A percentile compares a stretch with the other conserved stretches of the same genome.
These are phyloP conservation scores for Naganishia albida DNA, from an alignment of 1,284 basidiomycete genomes.

Conservation along the genomic window DNA sequence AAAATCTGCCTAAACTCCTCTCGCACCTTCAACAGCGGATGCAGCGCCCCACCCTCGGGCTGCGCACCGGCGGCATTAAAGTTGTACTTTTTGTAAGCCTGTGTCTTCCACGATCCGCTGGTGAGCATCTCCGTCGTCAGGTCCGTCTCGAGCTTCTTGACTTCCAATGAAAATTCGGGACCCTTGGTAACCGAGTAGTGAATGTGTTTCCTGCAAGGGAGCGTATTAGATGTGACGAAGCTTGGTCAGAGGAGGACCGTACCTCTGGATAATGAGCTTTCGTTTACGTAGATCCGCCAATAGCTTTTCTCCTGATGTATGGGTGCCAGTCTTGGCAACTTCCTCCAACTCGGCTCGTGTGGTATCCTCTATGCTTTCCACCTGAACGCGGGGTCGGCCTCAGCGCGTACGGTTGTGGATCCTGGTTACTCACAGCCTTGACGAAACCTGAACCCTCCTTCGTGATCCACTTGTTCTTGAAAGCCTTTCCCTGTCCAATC, in stretches of 20 bases:
- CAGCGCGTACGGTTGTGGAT: not conserved
- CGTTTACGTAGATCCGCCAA: conserved; percentile 87
- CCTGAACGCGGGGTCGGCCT: conserved; percentile 11
- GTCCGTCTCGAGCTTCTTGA: conserved; percentile 97
- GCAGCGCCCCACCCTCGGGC: conserved; percentile 85
- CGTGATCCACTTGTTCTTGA: conserved; percentile 95
- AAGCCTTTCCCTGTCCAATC: conserved; percentile 87
- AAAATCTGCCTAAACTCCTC: conserved; percentile 99
- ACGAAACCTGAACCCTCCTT: conserved; percentile 89
- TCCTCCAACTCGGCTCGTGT: conserved; percentile 62
- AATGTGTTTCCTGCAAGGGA: conserved; percentile 75
- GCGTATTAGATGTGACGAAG: not conserved
- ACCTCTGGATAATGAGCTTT: conserved; percentile 66
- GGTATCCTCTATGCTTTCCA: conserved; percentile 31
- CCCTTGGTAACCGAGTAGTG: conserved; percentile 93
- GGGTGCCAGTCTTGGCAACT: conserved; percentile 70
- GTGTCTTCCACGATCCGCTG: conserved; percentile 87
- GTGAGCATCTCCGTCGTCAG: conserved; percentile 71
- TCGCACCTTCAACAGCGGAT: conserved; percentile 94
- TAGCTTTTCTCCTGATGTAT: conserved; percentile 72
- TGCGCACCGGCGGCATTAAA: conserved; percentile 94
- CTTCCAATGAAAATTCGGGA: conserved; percentile 81
- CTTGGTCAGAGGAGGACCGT: conserved; percentile 20
- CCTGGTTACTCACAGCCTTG: conserved; percentile 65
- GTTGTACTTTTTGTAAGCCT: conserved; percentile 97